These are phyloP conservation scores for Vicia villosa DNA, from an alignment of 306 rosid genomes.

Conservation along the genomic window DNA sequence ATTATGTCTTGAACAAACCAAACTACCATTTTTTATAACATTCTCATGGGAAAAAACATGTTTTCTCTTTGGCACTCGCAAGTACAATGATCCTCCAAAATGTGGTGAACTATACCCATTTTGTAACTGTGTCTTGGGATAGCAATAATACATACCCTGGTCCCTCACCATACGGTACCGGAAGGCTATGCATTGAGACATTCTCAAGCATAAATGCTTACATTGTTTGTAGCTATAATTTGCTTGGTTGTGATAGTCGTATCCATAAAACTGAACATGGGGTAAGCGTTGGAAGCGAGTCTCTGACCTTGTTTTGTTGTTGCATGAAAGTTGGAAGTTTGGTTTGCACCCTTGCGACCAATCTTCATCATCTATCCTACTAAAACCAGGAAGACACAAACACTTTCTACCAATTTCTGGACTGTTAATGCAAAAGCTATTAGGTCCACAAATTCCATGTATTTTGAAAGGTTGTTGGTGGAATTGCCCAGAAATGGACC, in stretches of 20 bases:
- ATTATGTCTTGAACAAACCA: no score
- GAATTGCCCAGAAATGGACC: neutral
- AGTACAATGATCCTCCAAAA: neutral
- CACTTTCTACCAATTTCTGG: neutral
- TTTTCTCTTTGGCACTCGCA: neutral
- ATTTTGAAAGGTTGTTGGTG: neutral
- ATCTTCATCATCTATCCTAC: neutral
- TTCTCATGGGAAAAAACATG: neutral
- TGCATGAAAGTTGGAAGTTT: slow-evolving; percentile 31
- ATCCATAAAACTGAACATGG: slow-evolving; percentile 15
- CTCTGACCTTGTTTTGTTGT: neutral
- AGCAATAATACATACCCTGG: neutral
- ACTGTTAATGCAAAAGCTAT: neutral
- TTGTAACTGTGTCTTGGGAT: slow-evolving; percentile 7
- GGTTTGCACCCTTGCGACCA: slow-evolving; percentile 31
- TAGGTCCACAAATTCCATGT: slow-evolving; percentile 39
- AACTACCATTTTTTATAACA: no score
- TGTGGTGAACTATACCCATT: neutral
- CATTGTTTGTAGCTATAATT: slow-evolving; percentile 19
- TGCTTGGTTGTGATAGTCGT: neutral
- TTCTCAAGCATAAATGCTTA: neutral
- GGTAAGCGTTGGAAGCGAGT: neutral
- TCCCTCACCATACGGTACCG: neutral
- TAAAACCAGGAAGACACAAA: slow-evolving; percentile 23
- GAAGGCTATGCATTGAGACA: slow-evolving; percentile 14